Percentiles rank a stretch among this genome's conserved stretches.
These are phyloP conservation scores for Diaporthe aspalathi DNA, from an alignment of 2,329 filamentous ascomycete species.

Conservation along the genomic window DNA sequence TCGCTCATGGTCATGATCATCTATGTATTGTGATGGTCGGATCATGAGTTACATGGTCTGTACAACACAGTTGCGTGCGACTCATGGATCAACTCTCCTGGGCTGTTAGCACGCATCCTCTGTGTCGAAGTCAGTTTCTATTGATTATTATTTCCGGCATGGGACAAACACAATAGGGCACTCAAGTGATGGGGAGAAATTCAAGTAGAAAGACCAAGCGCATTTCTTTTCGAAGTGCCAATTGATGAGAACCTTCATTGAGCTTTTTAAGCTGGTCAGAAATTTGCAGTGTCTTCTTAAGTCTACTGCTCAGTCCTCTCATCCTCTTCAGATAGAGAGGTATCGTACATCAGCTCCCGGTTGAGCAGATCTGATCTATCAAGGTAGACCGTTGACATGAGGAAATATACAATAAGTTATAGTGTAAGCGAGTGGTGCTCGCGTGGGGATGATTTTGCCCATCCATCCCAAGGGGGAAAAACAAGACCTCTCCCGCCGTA, in stretches of 20 bases:
- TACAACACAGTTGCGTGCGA: not conserved
- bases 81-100: constrained; percentile 7
- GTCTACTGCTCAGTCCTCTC: not conserved
- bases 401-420: constrained; percentile 31
- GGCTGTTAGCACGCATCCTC: not conserved
- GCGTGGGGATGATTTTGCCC: constrained; percentile 12
- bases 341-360: constrained; percentile 18
- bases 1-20: not conserved
- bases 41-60: constrained; percentile 18
- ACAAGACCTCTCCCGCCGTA: not conserved
- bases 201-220: not conserved
- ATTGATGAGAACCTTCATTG: not conserved
- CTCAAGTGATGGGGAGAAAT: not conserved
- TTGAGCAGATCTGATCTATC: constrained; percentile 25
- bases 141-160: not conserved
- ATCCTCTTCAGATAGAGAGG: constrained; percentile 1
- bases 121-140: no score
- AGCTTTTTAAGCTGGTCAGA: constrained; percentile 10
- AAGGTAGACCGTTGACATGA: not conserved
- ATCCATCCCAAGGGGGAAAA: not conserved
- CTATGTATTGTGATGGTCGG: no score
- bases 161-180: not conserved
- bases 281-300: not conserved
- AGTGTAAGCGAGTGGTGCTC: constrained; percentile 26
- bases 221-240: constrained; percentile 2